Conservation (phyloP, 768 basidiomycete genomes). For the Termitomyces eurrhizus region DNA sequence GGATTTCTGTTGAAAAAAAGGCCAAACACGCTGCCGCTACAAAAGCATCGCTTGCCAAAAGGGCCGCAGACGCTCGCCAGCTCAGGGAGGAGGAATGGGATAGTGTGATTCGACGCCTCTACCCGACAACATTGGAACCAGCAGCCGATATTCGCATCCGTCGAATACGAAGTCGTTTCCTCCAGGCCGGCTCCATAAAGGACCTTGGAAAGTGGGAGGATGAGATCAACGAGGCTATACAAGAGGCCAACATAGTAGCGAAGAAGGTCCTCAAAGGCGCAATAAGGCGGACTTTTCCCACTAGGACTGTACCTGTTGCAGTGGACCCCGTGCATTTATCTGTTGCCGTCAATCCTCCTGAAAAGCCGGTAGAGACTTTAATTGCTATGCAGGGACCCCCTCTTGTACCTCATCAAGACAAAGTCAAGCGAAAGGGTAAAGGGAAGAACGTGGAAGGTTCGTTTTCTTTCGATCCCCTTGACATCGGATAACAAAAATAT, state of each 20-base stretch:
- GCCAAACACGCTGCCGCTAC: constrained; percentile 38
- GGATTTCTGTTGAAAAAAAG: constrained; percentile 27
- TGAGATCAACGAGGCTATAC: constrained; percentile 52
- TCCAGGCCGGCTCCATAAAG: constrained; percentile 51
- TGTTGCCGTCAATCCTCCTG: constrained; percentile 38
- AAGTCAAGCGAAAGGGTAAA: constrained; percentile 31
- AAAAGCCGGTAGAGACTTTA: constrained; percentile 48
- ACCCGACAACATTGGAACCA: constrained; percentile 49
- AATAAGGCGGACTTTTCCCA: constrained; percentile 17
- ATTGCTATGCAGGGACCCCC: constrained; percentile 51
- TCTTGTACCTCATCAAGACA: constrained; percentile 21
- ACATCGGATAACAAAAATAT: not conserved
- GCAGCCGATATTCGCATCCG: constrained; percentile 48
- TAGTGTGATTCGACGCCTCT: constrained; percentile 46
- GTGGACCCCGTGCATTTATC: constrained; percentile 30
- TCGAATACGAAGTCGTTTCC: constrained; percentile 50
- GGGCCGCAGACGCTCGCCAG: constrained; percentile 56
- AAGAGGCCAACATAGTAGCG: constrained; percentile 48
- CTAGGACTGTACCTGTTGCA: constrained; percentile 18
- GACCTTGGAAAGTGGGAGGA: constrained; percentile 58
- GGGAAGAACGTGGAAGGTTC: constrained; percentile 29
- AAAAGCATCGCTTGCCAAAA: constrained; percentile 53
- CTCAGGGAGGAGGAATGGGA: constrained; percentile 69
- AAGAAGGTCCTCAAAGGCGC: constrained; percentile 38
- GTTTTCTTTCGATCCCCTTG: not conserved